These are phyloP conservation scores for Trichomonascus vanleenenianus DNA, from an alignment of 805 yeast species.

Conservation along the genomic window DNA sequence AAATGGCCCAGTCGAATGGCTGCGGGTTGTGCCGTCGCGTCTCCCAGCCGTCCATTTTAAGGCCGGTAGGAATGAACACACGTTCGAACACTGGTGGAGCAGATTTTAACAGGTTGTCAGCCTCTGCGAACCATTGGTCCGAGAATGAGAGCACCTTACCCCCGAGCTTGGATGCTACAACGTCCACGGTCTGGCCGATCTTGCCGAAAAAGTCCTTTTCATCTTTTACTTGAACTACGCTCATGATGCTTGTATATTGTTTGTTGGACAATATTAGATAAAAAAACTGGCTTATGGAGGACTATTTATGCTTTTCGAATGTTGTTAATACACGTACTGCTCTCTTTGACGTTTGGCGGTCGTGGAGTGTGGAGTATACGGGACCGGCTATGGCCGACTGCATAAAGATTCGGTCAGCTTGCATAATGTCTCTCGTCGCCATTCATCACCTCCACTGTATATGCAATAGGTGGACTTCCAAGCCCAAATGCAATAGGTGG, in stretches of 20 bases:
- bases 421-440: not conserved
- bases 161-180: constrained; percentile 77
- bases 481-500: too few species aligned
- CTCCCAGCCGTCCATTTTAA: constrained; percentile 80
- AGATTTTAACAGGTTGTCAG: constrained; percentile 77
- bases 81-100: constrained; percentile 74
- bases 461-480: too few species aligned
- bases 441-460: too few species aligned
- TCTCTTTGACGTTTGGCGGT: too few species aligned
- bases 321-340: too few species aligned
- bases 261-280: too few species aligned
- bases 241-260: too few species aligned
- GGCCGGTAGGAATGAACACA: constrained; percentile 68
- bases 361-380: too few species aligned
- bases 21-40: constrained; percentile 85
- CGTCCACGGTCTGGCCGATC: constrained; percentile 37
- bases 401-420: not conserved
- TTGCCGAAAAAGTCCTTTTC: not conserved
- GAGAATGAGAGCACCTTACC: constrained; percentile 63
- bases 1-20: constrained; percentile 80
- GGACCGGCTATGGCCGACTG: not conserved
- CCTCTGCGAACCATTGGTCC: constrained; percentile 95
- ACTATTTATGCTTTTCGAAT: too few species aligned
- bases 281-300: too few species aligned
- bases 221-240: too few species aligned